phyloP scores from a whole-genome alignment of 2,329 filamentous ascomycete species.

The Penicillium brasilianum region DNA sequence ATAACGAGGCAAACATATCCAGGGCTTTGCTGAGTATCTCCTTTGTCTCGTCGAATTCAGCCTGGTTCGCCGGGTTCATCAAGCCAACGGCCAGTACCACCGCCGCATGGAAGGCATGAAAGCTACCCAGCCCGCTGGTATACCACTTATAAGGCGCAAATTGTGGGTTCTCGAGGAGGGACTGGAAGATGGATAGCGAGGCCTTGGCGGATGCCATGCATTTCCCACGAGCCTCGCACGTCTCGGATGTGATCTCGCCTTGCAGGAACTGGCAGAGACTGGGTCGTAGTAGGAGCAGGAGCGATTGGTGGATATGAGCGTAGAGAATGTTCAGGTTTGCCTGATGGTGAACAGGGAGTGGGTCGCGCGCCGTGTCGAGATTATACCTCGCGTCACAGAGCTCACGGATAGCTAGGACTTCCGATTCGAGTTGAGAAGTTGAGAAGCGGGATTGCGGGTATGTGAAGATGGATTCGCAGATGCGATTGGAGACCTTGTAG shows the following conservation, averaged over 20 bases:
- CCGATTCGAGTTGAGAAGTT: conserved; percentile 35
- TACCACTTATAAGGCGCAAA: conserved; percentile 49
- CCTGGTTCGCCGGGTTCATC: conserved; percentile 34
- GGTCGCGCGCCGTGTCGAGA: conserved; percentile 29
- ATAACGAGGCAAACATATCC: conserved; percentile 40
- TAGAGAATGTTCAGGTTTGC: conserved; percentile 50
- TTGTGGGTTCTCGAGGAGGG: conserved; percentile 36
- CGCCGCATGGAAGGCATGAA: conserved; percentile 49
- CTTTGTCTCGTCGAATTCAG: conserved; percentile 39
- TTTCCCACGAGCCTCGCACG: conserved; percentile 35
- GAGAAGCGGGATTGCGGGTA: conserved; percentile 30
- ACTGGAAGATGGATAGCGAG: conserved; percentile 42
- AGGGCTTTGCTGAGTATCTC: conserved; percentile 36
- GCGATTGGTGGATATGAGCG: conserved; percentile 46
- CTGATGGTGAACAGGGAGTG: conserved; percentile 41
- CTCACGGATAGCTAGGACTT: conserved; percentile 39
- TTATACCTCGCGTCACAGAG: conserved; percentile 39
- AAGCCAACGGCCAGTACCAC: conserved; percentile 39
- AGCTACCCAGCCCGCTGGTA: conserved; percentile 45
- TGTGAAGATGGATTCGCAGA: conserved; percentile 43
- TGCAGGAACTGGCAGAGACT: conserved; percentile 40
- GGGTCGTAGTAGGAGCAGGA: conserved; percentile 45
- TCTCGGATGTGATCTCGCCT: conserved; percentile 39
- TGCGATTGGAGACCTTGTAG: conserved; percentile 42
- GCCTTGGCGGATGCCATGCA: conserved; percentile 42